Evolutionary conservation across 257 asterid species (phyloP), one percentile per base, ranked within the genome.

Genomic region (Solanum acaule): DNA sequence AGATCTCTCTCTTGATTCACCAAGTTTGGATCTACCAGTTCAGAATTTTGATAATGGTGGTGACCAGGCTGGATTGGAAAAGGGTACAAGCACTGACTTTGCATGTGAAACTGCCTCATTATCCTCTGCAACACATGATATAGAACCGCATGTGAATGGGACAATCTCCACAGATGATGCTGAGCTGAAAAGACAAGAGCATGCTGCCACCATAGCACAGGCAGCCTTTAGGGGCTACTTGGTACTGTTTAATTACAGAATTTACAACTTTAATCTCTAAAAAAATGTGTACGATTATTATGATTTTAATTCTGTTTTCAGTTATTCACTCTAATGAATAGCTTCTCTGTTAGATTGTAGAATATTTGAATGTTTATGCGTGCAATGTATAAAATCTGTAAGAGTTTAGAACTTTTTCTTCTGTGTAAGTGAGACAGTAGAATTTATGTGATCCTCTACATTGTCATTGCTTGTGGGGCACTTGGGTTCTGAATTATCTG

Each of bases 161-260:
- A 38, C 37, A 81, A 46, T 49, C 63, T 46, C 29, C 20, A 10
- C 87, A 44, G 88, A 85, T 84, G 88, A 84, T 40, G 25, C 88
- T 46, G 93, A 84, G 87, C 75, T 83, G 56, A 71, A 81, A 81
- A 81, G 68, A 49, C 93, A 85, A 83, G 92, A 89, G 89, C 86
- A 73, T 90, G 94, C 94, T 90, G 92, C 93, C 85, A 83, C 85
- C 86, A 87, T 88, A 67, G 90, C 88, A 84, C 93, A 91, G 89
- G 92, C 94, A 33, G 89, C 89, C 35, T 85, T 89, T 34, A 90
- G 93, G 88, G 88, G 93, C 72, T 87, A 91, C 88, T 87, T 84
- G 92, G 93, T 91, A 91, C 56, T 37, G 61, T 61, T 40, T 88
- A 16, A 72, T 83, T 16, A 71, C 33, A 49, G 70, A 63, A 40